phyloP scores from a whole-genome alignment of 352 stramenopile species.

The Phytopythium ostracodes region DNA sequence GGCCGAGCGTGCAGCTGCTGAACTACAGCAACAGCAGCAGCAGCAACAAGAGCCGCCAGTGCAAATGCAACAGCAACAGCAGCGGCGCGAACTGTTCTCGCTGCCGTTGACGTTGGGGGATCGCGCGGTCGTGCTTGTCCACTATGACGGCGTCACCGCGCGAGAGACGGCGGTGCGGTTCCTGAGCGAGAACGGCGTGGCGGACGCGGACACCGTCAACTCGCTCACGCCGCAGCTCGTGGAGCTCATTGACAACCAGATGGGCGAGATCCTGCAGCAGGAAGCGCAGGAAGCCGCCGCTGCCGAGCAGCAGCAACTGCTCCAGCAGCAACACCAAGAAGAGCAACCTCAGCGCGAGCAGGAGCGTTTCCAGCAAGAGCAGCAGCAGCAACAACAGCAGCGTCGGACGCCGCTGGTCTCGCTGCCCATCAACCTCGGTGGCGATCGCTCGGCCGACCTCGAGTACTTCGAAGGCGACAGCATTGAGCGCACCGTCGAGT shows the following conservation, averaged over 20 bases:
- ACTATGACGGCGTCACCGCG: constrained; percentile 59
- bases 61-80: constrained; percentile 10
- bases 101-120: constrained; percentile 59
- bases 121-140: constrained; percentile 41
- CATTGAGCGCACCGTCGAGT: constrained; percentile 56
- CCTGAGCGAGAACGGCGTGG: constrained; percentile 53
- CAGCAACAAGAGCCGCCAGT: constrained; percentile 10
- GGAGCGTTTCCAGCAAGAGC: too few relatives aligned
- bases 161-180: constrained; percentile 58
- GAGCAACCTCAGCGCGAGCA: constrained; percentile 8
- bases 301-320: constrained; percentile 5
- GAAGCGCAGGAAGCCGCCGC: constrained; percentile 20
- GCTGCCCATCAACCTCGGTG: constrained; percentile 46
- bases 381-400: constrained; percentile 8
- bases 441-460: constrained; percentile 39
- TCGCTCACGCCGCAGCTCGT: constrained; percentile 48
- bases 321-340: not conserved
- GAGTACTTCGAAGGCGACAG: constrained; percentile 76
- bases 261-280: constrained; percentile 41
- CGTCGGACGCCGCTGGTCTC: constrained; percentile 34
- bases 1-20: not conserved
- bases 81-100: constrained; percentile 54
- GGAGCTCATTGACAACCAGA: constrained; percentile 48
- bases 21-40: constrained; percentile 3
- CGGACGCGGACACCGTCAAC: constrained; percentile 29